Percentiles rank a stretch among this genome's conserved stretches.
Conservation (phyloP, 306 rosid genomes). For the Prunus mira region DNA sequence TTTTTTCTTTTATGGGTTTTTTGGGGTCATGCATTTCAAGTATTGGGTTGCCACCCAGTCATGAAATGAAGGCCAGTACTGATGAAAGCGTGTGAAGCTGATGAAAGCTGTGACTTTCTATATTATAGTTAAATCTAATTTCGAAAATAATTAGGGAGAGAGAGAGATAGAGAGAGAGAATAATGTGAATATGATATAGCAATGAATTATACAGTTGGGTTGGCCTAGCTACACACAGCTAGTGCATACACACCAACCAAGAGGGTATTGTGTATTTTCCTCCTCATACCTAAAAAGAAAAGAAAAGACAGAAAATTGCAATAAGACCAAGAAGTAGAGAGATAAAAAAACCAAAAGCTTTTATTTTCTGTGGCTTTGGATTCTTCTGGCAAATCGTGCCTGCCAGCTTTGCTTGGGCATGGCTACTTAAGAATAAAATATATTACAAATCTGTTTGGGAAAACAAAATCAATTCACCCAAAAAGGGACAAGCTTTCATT, state of each 20-base stretch:
- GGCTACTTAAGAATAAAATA: conserved; percentile 28
- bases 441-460: conserved; percentile 17
- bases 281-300: background rate
- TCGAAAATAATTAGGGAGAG: background rate
- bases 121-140: background rate
- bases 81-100: conserved; percentile 18
- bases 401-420: conserved; percentile 84
- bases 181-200: background rate
- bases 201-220: background rate
- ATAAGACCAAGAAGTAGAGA: background rate
- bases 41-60: background rate
- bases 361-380: conserved; percentile 72
- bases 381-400: conserved; percentile 70
- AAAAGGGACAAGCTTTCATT: conserved; percentile 16
- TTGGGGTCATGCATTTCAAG: background rate
- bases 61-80: background rate
- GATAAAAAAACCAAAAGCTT: background rate
- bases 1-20: background rate
- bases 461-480: background rate
- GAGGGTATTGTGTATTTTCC: background rate
- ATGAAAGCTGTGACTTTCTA: conserved; percentile 12
- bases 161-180: background rate
- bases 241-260: conserved; percentile 26
- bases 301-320: background rate
- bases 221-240: background rate